Base-by-base conservation (phyloP, 352 stramenopile species). In the Thalassiosira exigua region DNA sequence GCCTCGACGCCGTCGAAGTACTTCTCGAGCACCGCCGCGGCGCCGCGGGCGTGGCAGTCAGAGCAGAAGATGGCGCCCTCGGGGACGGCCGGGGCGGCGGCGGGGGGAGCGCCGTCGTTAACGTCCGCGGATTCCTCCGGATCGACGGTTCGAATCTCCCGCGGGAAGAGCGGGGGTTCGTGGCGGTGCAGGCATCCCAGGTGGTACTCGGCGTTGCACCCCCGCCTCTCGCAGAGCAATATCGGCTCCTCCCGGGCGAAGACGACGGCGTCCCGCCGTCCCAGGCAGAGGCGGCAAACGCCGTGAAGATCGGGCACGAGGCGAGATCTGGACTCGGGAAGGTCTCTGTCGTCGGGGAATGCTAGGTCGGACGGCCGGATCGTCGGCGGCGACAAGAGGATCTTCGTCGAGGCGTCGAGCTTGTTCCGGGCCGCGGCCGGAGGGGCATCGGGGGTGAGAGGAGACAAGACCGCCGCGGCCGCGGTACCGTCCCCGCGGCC, bases 161-260 rank as follows among this genome's bases (percentile, higher is more conserved):
- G 41, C 39, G 17, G 44, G 24, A 72, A 79, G 32, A 72, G 57
- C 11, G 48, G 48, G 39, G 39, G 60, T 51, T 36, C 51, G 27
- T 32, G 51, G 21, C 53, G n/a, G 59, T 68, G 51, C 24, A 83
- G 83, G 61, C 85, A 91, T 5, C 41, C n/a, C 41, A 90, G 56
- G 72, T 91, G 85, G 66, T 84, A 90, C 69, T 91, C 85, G 7
- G 64, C 29, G 53, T 79, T 76, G 65, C 85, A 91, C 17, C 82
- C 67, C 52, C 66, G 74, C 52, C 53, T 26, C n/a, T 84, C 75
- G 59, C 75, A 84, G n/a, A 84, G 42, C 32, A 84, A 53, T 24
- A 84, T 64, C 17, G 62, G 60, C 29, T 84, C 75, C 52, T 84
- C 66, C 14, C 54, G 67, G 11, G 59, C 11, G 30, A 60, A 54